Percentiles rank a stretch among this genome's conserved stretches.
phyloP scores from a whole-genome alignment of 495 filamentous ascomycete genomes.

The Astrocystis sublimbata region DNA sequence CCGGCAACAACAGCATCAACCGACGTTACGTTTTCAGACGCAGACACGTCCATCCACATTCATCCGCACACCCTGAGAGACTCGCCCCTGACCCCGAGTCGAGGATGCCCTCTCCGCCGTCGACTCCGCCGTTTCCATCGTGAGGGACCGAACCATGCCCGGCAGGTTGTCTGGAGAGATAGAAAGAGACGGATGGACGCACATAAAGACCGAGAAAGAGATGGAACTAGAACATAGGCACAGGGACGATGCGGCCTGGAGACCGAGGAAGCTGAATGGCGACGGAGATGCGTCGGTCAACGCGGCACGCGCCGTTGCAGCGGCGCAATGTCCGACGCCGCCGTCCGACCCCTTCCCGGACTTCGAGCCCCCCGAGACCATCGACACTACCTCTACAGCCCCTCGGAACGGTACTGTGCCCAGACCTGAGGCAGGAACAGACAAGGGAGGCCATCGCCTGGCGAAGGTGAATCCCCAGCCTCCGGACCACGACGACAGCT shows the following conservation, averaged over 20 bases:
- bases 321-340: conserved; percentile 17
- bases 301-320: background rate
- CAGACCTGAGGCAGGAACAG: too few species aligned
- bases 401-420: background rate
- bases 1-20: too few species aligned
- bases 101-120: conserved; percentile 8
- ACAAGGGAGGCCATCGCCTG: too few species aligned
- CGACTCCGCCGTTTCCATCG: background rate
- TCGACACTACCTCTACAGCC: conserved; percentile 18
- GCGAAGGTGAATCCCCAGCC: too few species aligned
- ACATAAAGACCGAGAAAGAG: background rate
- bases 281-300: background rate
- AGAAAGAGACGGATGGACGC: conserved; percentile 7
- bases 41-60: background rate
- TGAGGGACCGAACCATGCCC: conserved; percentile 17
- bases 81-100: background rate
- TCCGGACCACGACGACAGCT: background rate
- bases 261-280: conserved; percentile 3
- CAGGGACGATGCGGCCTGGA: background rate
- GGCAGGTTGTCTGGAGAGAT: conserved; percentile 14
- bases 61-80: background rate
- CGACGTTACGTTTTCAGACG: too few species aligned
- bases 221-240: background rate
- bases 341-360: conserved; percentile 30
- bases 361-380: conserved; percentile 26